phyloP scores from a whole-genome alignment of 306 rosid species.

The Malus orientalis region DNA sequence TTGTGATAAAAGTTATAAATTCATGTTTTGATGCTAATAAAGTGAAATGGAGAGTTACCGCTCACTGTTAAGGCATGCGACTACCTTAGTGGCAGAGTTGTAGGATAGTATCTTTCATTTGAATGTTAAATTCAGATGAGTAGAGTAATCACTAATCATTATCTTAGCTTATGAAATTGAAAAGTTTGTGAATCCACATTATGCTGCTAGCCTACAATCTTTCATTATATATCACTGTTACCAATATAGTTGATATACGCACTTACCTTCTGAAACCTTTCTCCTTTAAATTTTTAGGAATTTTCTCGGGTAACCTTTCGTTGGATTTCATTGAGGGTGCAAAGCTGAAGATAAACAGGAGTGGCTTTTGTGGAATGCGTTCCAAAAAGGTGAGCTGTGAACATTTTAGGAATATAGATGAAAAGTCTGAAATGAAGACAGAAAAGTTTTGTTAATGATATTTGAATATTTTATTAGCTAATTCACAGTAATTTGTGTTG shows the following conservation, averaged over 20 bases:
- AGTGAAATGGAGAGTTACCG: neutral
- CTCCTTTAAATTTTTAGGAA: slow-evolving; percentile 29
- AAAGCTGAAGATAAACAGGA: slow-evolving; percentile 50
- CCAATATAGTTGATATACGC: neutral
- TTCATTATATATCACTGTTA: neutral
- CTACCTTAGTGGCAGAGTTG: neutral
- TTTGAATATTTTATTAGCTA: neutral
- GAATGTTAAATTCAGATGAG: neutral
- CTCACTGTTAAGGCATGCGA: neutral
- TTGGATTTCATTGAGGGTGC: slow-evolving; percentile 52
- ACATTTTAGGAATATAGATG: neutral
- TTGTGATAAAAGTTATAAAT: neutral
- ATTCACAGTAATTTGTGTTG: neutral
- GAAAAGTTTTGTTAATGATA: neutral
- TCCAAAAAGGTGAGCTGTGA: slow-evolving; percentile 59
- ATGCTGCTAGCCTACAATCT: neutral
- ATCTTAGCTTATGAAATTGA: neutral
- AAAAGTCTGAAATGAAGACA: neutral
- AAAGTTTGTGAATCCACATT: neutral
- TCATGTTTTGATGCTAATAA: neutral
- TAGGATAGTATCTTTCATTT: neutral
- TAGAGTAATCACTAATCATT: neutral
- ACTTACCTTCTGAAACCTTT: neutral
- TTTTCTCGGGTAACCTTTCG: slow-evolving; percentile 82
- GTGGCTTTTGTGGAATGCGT: slow-evolving; percentile 96